Percentiles rank a stretch among this genome's conserved stretches.
phyloP scores from a whole-genome alignment of 768 basidiomycete species.

The Clavaria fumosa region DNA sequence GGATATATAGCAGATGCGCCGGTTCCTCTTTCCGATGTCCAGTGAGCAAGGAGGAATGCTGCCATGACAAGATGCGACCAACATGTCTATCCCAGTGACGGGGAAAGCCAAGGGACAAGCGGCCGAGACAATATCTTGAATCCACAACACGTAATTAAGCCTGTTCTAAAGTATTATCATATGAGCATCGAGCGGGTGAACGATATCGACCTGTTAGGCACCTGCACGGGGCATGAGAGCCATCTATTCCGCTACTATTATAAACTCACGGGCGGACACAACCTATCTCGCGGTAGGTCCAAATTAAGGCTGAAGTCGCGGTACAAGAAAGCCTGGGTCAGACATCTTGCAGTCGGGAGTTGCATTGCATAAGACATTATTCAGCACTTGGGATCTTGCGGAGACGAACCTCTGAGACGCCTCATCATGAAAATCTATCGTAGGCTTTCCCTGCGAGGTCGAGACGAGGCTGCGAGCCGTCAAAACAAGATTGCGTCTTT shows the following conservation, averaged over 20 bases:
- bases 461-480: constrained; percentile 12
- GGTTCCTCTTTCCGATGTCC: constrained; percentile 48
- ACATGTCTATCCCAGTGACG: constrained; percentile 24
- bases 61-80: constrained; percentile 52
- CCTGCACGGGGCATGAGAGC: constrained; percentile 22
- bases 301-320: constrained; percentile 59
- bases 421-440: constrained; percentile 68
- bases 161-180: constrained; percentile 22
- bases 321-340: constrained; percentile 66
- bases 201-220: constrained; percentile 49
- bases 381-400: not conserved
- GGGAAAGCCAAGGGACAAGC: constrained; percentile 12
- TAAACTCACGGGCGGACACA: constrained; percentile 72
- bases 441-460: constrained; percentile 18
- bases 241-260: constrained; percentile 4
- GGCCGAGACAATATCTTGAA: constrained; percentile 48
- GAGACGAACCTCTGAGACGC: constrained; percentile 45
- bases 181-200: not conserved
- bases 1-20: constrained; percentile 88
- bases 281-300: constrained; percentile 46
- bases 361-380: constrained; percentile 2
- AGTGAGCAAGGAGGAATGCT: not conserved
- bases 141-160: constrained; percentile 78
- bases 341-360: constrained; percentile 29
- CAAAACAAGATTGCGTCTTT: not conserved